Percentiles rank a stretch among this genome's conserved stretches.
Conservation (phyloP, 2,329 filamentous ascomycete genomes). For the Ceratocystis variospora region DNA sequence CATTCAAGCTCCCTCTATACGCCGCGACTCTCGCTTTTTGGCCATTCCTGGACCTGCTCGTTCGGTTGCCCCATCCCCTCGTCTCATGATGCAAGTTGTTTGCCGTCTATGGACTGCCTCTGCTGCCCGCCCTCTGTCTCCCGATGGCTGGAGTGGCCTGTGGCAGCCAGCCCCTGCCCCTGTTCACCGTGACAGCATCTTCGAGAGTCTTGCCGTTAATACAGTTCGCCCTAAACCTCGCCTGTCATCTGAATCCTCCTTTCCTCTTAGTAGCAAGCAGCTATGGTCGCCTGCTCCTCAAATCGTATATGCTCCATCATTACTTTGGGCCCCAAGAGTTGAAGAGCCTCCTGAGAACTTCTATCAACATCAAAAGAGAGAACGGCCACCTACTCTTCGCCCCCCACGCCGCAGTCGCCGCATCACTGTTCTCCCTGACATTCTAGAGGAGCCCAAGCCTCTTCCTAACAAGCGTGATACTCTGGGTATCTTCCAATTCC, state of each 20-base stretch:
- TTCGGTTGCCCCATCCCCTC: slow-evolving; percentile 5
- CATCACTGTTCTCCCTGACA: slow-evolving; percentile 48
- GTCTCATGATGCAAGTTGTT: slow-evolving; percentile 18
- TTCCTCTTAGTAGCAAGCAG: slow-evolving; percentile 26
- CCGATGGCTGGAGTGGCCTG: slow-evolving; percentile 13
- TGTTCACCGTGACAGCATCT: slow-evolving; percentile 14
- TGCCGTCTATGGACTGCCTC: slow-evolving; percentile 17
- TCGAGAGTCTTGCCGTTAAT: slow-evolving; percentile 24
- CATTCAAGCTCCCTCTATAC: slow-evolving; percentile 6
- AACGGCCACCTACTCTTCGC: slow-evolving; percentile 36
- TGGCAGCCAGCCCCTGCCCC: slow-evolving; percentile 17
- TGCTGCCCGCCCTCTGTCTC: slow-evolving; percentile 16
- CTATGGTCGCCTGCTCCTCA: slow-evolving; percentile 28
- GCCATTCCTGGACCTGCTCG: neutral
- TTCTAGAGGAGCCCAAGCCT: slow-evolving; percentile 47
- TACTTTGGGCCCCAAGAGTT: slow-evolving; percentile 24
- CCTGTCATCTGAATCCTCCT: slow-evolving; percentile 24
- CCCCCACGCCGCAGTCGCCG: slow-evolving; percentile 43
- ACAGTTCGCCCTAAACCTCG: slow-evolving; percentile 28
- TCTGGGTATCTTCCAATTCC: slow-evolving; percentile 51
- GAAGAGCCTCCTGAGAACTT: neutral
- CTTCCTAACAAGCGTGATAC: slow-evolving; percentile 44
- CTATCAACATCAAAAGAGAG: slow-evolving; percentile 21
- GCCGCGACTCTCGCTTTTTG: slow-evolving; percentile 1
- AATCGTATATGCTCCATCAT: slow-evolving; percentile 14